Percentiles rank a stretch among this genome's conserved stretches.
Conservation (phyloP, 1,284 basidiomycete genomes). For the Ceratobasidium sp. region DNA sequence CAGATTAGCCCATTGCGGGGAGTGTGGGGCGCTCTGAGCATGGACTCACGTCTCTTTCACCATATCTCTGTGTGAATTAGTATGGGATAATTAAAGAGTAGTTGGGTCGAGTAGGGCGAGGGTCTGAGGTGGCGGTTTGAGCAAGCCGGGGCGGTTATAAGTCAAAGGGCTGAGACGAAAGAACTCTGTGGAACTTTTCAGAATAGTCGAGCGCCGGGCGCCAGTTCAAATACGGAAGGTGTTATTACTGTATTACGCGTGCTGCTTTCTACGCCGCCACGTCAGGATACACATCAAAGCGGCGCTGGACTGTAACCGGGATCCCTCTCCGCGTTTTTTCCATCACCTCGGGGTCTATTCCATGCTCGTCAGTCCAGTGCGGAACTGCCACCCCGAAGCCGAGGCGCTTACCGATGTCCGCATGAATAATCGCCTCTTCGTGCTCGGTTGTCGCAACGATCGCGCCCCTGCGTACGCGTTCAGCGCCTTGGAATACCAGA, state of each 20-base stretch:
- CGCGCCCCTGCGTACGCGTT: constrained; percentile 67
- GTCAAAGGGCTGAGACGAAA: constrained; percentile 21
- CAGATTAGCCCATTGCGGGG: neutral
- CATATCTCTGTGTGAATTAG: constrained; percentile 50
- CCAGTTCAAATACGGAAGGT: constrained; percentile 32
- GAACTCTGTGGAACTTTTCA: constrained; percentile 37
- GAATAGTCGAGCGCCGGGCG: constrained; percentile 37
- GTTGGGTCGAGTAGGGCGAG: neutral
- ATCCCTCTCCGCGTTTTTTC: constrained; percentile 80
- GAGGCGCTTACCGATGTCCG: constrained; percentile 76
- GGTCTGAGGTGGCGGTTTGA: constrained; percentile 11
- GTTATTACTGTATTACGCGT: neutral
- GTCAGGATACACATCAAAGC: constrained; percentile 92
- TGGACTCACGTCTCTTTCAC: constrained; percentile 57
- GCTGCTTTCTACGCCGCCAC: constrained; percentile 54
- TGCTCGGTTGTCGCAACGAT: constrained; percentile 83
- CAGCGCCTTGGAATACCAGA: neutral
- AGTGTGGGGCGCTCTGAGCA: neutral
- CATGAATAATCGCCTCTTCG: constrained; percentile 82
- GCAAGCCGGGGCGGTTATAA: constrained; percentile 33
- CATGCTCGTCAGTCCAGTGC: constrained; percentile 30
- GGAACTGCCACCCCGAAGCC: constrained; percentile 6
- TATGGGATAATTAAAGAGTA: constrained; percentile 19
- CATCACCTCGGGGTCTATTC: constrained; percentile 75
- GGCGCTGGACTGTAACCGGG: constrained; percentile 86